These are phyloP conservation scores for Phytophthora pluvialis DNA, from an alignment of 352 stramenopile species.

Conservation along the genomic window DNA sequence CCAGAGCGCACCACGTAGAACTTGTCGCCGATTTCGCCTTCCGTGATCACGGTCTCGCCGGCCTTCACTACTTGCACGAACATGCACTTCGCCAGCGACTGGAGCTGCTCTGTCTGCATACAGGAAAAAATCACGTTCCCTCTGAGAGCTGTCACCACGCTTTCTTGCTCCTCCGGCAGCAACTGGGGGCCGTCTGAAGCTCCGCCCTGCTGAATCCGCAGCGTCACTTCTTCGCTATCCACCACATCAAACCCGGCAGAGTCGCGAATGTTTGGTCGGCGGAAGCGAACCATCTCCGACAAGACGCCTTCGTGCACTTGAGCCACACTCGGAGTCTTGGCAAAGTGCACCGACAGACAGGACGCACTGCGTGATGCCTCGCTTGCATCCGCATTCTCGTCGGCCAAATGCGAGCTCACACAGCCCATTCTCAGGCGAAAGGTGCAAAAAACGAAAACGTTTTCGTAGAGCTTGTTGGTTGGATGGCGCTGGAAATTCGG, in stretches of 20 bases:
- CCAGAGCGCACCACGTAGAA: constrained; percentile 74
- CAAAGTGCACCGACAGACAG: constrained; percentile 23
- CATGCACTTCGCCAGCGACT: constrained; percentile 74
- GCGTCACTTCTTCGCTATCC: constrained; percentile 40
- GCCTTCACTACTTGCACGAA: constrained; percentile 75
- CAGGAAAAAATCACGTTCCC: constrained; percentile 84
- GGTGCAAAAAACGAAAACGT: not conserved
- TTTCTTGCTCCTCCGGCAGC: constrained; percentile 37
- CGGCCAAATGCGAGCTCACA: constrained; percentile 34
- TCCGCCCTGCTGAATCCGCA: constrained; percentile 40
- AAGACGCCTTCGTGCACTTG: constrained; percentile 53
- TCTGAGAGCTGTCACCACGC: constrained; percentile 64
- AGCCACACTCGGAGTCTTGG: constrained; percentile 44
- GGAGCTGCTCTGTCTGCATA: constrained; percentile 77
- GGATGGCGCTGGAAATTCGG: constrained; percentile 24
- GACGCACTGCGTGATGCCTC: constrained; percentile 17
- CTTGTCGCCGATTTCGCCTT: constrained; percentile 82
- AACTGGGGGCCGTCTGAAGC: constrained; percentile 31
- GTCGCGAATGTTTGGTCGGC: constrained; percentile 51
- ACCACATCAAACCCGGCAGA: constrained; percentile 35
- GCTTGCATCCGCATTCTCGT: constrained; percentile 16
- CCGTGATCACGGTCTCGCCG: constrained; percentile 76
- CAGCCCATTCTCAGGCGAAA: constrained; percentile 37
- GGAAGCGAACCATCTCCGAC: constrained; percentile 52
- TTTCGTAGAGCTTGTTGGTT: not conserved